phyloP scores from a whole-genome alignment of 108 stramenopile species.

The Cyclostephanos invisitatus region DNA sequence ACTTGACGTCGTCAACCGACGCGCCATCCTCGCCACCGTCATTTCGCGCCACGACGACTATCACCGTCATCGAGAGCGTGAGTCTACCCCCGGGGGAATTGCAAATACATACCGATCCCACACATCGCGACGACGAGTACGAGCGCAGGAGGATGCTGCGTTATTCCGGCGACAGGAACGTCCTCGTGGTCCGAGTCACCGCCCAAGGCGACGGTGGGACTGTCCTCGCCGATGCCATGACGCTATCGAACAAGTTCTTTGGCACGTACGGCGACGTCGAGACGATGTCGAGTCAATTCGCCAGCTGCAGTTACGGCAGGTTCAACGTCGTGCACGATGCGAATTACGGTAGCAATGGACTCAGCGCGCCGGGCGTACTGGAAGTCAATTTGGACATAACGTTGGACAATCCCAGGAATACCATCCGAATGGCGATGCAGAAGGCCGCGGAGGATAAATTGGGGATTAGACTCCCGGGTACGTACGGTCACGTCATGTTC shows the following conservation, averaged over 20 bases:
- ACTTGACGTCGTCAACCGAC: not conserved
- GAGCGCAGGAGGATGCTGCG: not conserved
- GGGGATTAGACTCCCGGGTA: slow-evolving; percentile 7
- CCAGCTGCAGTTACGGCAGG: not conserved
- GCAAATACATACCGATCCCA: not conserved
- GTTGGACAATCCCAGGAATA: not conserved
- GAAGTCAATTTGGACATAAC: slow-evolving; percentile 12
- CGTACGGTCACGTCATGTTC: slow-evolving; percentile 20
- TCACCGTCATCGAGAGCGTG: not conserved
- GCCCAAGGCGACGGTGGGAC: not conserved
- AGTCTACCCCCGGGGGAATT: not conserved
- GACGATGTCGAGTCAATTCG: not conserved
- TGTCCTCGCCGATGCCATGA: not conserved
- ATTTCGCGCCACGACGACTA: not conserved
- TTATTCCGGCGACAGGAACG: not conserved
- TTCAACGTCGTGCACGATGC: not conserved
- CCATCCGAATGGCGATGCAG: slow-evolving; percentile 1
- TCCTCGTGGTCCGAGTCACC: not conserved
- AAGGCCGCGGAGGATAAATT: slow-evolving; percentile 10
- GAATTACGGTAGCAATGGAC: not conserved
- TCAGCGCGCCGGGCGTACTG: slow-evolving; percentile 26
- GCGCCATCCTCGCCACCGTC: not conserved
- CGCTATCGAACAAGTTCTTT: slow-evolving; percentile 2
- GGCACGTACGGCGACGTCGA: not conserved
- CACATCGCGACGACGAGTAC: not conserved